Conservation (phyloP, 495 filamentous ascomycete species). For the Neurospora sp. region DNA sequence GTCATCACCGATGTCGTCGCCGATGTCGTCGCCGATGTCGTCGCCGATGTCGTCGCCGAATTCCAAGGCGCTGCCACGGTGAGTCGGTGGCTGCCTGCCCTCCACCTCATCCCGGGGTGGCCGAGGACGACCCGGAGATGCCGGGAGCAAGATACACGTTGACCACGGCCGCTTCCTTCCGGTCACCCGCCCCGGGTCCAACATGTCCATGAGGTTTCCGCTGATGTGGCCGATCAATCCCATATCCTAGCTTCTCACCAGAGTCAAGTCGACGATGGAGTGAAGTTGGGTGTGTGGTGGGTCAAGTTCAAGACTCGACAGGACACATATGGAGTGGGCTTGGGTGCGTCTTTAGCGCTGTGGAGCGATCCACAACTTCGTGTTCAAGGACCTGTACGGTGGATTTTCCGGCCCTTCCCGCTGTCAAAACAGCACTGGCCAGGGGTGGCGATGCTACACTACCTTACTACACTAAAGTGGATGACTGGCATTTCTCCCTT, state of each 20-base stretch:
- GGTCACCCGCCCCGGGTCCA: not conserved
- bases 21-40: no score
- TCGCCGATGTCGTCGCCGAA: not conserved
- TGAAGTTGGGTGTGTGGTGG: not conserved
- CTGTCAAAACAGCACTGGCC: not conserved
- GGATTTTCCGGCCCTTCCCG: not conserved
- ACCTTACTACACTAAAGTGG: not conserved
- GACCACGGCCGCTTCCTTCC: not conserved
- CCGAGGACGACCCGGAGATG: not conserved
- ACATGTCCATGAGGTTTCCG: not conserved
- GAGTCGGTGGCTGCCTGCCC: not conserved
- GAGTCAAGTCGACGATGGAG: not conserved
- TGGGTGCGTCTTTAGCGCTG: not conserved
- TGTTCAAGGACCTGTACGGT: not conserved
- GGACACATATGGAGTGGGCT: not conserved
- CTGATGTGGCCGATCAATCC: not conserved
- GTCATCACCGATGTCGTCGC: not conserved
- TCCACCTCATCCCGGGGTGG: not conserved
- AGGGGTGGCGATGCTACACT: not conserved
- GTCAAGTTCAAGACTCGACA: not conserved
- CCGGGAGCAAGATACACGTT: not conserved
- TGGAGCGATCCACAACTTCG: not conserved
- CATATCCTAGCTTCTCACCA: not conserved
- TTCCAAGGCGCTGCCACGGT: not conserved
- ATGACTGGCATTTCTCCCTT: not conserved